A percentile compares a stretch with the other conserved stretches of the same genome.
Evolutionary conservation across 106 monocot genomes (phyloP).

Genomic region (Cymbidium sinense): DNA sequence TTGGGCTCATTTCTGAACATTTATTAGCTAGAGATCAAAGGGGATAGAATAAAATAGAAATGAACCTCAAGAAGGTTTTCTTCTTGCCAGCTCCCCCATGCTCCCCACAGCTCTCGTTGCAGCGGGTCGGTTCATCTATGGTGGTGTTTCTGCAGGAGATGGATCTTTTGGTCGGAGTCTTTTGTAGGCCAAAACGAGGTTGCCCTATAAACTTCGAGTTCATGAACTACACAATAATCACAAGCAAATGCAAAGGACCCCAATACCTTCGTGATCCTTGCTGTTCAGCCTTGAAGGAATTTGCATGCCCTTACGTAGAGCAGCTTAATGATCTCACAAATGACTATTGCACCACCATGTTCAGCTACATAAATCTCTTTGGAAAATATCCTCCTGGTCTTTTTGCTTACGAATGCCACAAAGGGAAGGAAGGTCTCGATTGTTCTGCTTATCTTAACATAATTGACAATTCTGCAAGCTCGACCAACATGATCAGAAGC

Average conservation of each 20-base stretch:
- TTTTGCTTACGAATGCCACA: no score
- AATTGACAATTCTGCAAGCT: neutral
- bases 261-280: no score
- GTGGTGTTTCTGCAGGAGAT: neutral
- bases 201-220: constrained; percentile 26
- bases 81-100: neutral
- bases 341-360: constrained; percentile 21
- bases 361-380: constrained; percentile 25
- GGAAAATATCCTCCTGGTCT: no score
- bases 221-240: constrained; percentile 25
- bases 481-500: neutral
- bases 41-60: neutral
- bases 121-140: neutral
- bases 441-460: neutral
- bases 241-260: constrained; percentile 25
- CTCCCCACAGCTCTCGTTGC: neutral
- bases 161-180: neutral
- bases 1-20: neutral
- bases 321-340: constrained; percentile 18
- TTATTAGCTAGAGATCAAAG: neutral
- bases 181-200: no score
- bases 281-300: no score
- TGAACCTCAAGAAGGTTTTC: neutral
- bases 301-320: constrained; percentile 17
- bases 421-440: no score